Evolutionary conservation across 1,284 basidiomycete species (phyloP).

Genomic region (Ustilago sp.): DNA sequence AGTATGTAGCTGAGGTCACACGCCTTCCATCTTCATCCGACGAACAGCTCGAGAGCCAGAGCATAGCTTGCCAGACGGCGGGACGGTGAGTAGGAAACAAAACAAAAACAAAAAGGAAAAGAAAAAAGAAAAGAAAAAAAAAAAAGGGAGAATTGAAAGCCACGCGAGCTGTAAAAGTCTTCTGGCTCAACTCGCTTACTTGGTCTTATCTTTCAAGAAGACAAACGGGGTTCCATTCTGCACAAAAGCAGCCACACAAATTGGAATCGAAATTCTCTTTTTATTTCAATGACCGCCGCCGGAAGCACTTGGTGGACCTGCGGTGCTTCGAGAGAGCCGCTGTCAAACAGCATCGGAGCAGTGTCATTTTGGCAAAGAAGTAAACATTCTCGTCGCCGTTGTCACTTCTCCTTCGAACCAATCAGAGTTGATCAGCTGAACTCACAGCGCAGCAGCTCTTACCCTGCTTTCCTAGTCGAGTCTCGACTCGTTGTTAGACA

Average conservation of each 20-base stretch:
- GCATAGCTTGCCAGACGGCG: background rate
- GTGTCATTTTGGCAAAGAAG: background rate
- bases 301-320: background rate
- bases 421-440: background rate
- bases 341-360: slow-evolving; percentile 17
- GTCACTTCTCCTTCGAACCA: background rate
- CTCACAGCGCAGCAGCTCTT: background rate
- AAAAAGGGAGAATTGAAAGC: background rate
- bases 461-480: background rate
- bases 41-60: background rate
- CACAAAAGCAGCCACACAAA: background rate
- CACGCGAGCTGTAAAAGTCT: background rate
- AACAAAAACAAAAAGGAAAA: background rate
- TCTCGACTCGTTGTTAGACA: background rate
- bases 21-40: background rate
- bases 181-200: slow-evolving; percentile 19
- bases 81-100: background rate
- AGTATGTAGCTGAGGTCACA: slow-evolving; percentile 22
- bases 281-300: slow-evolving; percentile 21
- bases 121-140: background rate
- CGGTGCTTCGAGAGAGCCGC: background rate
- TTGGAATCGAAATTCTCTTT: slow-evolving; percentile 6
- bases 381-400: background rate
- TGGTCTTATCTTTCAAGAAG: background rate
- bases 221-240: background rate